A percentile compares a stretch with the other conserved stretches of the same genome.
Evolutionary conservation across 2,329 filamentous ascomycete genomes (phyloP).

Genomic region (Rhynchosporium graminicola): DNA sequence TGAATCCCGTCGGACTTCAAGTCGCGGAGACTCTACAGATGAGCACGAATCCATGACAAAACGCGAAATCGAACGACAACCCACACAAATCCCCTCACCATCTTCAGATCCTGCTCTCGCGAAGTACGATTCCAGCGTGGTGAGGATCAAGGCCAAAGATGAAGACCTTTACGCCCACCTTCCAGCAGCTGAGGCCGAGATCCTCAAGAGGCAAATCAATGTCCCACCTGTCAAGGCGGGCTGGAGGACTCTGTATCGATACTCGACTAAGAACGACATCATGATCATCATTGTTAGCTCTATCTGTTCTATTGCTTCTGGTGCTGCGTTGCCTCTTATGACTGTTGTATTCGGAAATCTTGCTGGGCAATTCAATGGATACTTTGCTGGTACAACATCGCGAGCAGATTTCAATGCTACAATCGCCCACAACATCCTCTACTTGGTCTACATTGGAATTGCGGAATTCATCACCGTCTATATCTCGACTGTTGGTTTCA

Average conservation of each 20-base stretch:
- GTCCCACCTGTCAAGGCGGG: conserved; percentile 64
- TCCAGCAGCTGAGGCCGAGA: conserved; percentile 62
- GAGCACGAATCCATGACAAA: conserved; percentile 27
- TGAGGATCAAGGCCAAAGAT: conserved; percentile 40
- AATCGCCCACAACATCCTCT: conserved; percentile 67
- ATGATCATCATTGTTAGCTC: conserved; percentile 52
- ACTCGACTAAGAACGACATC: conserved; percentile 54
- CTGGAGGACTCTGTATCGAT: conserved; percentile 59
- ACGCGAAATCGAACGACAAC: conserved; percentile 41
- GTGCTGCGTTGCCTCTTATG: conserved; percentile 58
- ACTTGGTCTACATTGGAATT: conserved; percentile 83
- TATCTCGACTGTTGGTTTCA: conserved; percentile 82
- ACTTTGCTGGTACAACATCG: conserved; percentile 52
- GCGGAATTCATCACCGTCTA: conserved; percentile 79
- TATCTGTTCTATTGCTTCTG: conserved; percentile 57
- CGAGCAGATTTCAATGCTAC: conserved; percentile 59
- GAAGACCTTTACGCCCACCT: conserved; percentile 63
- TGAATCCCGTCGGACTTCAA: conserved; percentile 28
- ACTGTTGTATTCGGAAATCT: conserved; percentile 74
- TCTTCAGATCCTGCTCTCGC: conserved; percentile 58
- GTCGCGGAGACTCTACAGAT: conserved; percentile 25
- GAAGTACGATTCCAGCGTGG: conserved; percentile 39
- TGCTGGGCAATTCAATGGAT: conserved; percentile 66
- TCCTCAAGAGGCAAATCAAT: conserved; percentile 69
- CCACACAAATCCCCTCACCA: conserved; percentile 61